These are phyloP conservation scores for Phaeodactylum tricornutum DNA, from an alignment of 108 stramenopile species.

Conservation along the genomic window DNA sequence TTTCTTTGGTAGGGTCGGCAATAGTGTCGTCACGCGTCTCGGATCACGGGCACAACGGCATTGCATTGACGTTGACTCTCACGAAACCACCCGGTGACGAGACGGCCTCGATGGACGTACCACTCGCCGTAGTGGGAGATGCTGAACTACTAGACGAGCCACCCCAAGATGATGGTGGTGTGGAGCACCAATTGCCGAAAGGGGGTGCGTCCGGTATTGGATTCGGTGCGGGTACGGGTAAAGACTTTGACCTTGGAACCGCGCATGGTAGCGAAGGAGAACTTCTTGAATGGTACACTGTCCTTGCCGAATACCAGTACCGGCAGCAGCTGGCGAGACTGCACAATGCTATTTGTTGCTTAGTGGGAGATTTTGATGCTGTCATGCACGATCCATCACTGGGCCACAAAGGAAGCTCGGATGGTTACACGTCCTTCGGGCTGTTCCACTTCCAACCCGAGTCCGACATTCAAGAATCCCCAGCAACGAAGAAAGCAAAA, in stretches of 20 bases:
- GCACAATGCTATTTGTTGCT: constrained; percentile 71
- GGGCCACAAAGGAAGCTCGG: not conserved
- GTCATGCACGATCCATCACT: constrained; percentile 29
- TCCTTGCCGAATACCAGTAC: constrained; percentile 62
- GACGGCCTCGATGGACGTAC: not conserved
- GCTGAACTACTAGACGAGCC: not conserved
- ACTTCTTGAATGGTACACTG: constrained; percentile 36
- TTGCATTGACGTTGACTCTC: constrained; percentile 31
- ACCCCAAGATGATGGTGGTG: too few relatives aligned
- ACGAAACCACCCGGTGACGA: not conserved
- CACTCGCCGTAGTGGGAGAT: not conserved
- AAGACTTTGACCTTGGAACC: constrained; percentile 9
- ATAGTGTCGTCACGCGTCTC: constrained; percentile 40
- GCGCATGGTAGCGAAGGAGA: constrained; percentile 17
- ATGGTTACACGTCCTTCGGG: constrained; percentile 26
- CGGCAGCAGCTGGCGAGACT: constrained; percentile 45
- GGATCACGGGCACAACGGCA: constrained; percentile 67
- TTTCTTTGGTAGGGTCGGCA: constrained; percentile 17
- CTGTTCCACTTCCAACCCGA: constrained; percentile 19
- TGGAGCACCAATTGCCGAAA: not conserved
- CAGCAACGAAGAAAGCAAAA: constrained; percentile 1
- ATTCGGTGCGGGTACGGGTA: not conserved
- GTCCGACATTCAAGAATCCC: not conserved
- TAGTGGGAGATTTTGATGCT: constrained; percentile 48
- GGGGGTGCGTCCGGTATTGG: not conserved